Conservation (phyloP, 78 protist genomes). For the Dictyostelium firmibasis region DNA sequence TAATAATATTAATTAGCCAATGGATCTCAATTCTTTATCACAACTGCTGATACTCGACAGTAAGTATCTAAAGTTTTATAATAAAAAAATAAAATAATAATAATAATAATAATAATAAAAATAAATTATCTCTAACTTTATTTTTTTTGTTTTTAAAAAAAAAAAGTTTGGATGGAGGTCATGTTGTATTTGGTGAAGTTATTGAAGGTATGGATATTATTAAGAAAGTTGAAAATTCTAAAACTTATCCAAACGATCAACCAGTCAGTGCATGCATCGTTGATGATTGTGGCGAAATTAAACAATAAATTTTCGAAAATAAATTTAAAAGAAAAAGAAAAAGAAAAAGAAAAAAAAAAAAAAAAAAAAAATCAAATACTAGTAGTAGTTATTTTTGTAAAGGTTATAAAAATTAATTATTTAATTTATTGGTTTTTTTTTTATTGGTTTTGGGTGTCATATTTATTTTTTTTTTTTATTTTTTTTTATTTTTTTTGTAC, state of each 20-base stretch:
- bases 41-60: conserved; percentile 81
- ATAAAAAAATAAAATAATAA: too few relatives aligned
- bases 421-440: too few relatives aligned
- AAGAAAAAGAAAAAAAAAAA: not conserved
- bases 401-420: too few relatives aligned
- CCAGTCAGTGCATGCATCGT: conserved; percentile 25
- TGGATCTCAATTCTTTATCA: conserved; percentile 15
- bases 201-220: conserved; percentile 88
- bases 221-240: conserved; percentile 54
- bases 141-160: too few relatives aligned
- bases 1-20: too few relatives aligned
- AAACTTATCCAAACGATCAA: not conserved
- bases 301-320: not conserved
- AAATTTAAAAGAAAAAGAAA: not conserved
- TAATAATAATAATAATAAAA: too few relatives aligned
- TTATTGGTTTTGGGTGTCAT: too few relatives aligned
- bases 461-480: too few relatives aligned
- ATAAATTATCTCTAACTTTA: too few relatives aligned
- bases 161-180: conserved; percentile 86
- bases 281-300: conserved; percentile 60
- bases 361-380: not conserved
- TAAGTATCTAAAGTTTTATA: too few relatives aligned
- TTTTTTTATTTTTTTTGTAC: too few relatives aligned
- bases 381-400: too few relatives aligned
- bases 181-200: conserved; percentile 93